phyloP scores from a whole-genome alignment of 139 green algal genomes.

The Ulvella scutata region DNA sequence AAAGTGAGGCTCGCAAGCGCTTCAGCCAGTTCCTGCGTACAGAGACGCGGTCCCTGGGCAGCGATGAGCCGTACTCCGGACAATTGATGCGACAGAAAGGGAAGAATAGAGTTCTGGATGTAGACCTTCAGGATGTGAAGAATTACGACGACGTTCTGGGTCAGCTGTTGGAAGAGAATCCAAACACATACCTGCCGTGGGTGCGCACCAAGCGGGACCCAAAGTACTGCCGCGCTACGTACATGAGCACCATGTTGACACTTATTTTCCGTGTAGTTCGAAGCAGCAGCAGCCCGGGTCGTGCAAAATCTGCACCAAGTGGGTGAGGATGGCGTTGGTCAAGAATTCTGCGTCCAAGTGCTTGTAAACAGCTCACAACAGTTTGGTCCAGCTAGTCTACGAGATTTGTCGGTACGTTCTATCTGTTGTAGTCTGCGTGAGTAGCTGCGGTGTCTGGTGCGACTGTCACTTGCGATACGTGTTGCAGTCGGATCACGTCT shows the following conservation, averaged over 20 bases:
- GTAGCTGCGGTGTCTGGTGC: neutral
- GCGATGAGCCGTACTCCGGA: neutral
- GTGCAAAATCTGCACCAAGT: constrained; percentile 32
- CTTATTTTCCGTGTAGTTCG: constrained; percentile 27
- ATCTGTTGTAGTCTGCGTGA: neutral
- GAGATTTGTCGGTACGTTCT: constrained; percentile 26
- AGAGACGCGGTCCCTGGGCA: neutral
- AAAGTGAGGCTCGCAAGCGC: neutral
- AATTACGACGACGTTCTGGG: constrained; percentile 37
- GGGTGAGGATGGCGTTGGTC: constrained; percentile 14
- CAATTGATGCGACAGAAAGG: neutral
- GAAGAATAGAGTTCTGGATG: constrained; percentile 15
- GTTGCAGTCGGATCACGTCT: constrained; percentile 65
- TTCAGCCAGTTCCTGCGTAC: constrained; percentile 1
- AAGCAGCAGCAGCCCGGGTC: constrained; percentile 48
- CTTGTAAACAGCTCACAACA: constrained; percentile 6
- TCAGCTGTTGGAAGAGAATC: constrained; percentile 32
- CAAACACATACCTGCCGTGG: constrained; percentile 56
- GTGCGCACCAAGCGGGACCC: constrained; percentile 17
- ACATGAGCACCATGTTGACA: neutral
- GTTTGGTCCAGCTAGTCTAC: constrained; percentile 7
- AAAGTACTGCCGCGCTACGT: neutral
- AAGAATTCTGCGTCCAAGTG: constrained; percentile 23
- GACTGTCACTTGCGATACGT: neutral
- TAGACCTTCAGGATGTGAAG: constrained; percentile 52